These are phyloP conservation scores for Scedosporium aurantiacum DNA, from an alignment of 2,329 filamentous ascomycete species.

Conservation along the genomic window DNA sequence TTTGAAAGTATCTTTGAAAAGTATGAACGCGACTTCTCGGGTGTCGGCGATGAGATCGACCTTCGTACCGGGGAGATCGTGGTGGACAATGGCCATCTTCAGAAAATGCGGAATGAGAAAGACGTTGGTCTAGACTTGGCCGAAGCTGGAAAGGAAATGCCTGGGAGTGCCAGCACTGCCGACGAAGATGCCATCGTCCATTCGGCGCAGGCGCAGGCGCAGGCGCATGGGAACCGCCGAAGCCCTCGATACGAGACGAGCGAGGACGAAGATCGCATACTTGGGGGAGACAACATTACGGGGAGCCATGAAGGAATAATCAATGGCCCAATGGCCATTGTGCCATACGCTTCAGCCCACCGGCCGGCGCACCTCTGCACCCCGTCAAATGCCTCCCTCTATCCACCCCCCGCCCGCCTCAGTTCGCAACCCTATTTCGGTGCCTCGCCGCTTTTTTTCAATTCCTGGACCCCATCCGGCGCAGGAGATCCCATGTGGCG, in stretches of 20 bases:
- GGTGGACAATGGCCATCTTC: conserved; percentile 82
- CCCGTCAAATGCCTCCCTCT: background rate
- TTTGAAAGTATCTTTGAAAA: conserved; percentile 87
- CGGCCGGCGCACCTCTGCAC: background rate
- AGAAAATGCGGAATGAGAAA: conserved; percentile 46
- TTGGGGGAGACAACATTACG: conserved; percentile 10
- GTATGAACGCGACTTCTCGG: conserved; percentile 72
- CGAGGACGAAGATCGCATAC: conserved; percentile 24
- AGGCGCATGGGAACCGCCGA: too few relatives aligned
- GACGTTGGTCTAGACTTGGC: conserved; percentile 24
- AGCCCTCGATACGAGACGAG: conserved; percentile 14
- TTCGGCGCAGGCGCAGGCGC: background rate
- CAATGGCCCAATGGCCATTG: background rate
- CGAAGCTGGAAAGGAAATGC: conserved; percentile 6
- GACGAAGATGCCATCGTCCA: conserved; percentile 17
- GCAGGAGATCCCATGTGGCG: conserved; percentile 9
- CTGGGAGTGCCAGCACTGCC: conserved; percentile 12
- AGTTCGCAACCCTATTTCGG: background rate
- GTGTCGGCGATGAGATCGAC: conserved; percentile 82
- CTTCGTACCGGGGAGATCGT: conserved; percentile 68
- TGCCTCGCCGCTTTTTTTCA: background rate
- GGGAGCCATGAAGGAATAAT: too few relatives aligned
- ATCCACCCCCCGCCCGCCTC: background rate
- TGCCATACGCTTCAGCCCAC: background rate
- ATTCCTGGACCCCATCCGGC: background rate